A percentile compares a stretch with the other conserved stretches of the same genome.
Conservation (phyloP, 306 rosid species). For the Cucumis sativus region DNA sequence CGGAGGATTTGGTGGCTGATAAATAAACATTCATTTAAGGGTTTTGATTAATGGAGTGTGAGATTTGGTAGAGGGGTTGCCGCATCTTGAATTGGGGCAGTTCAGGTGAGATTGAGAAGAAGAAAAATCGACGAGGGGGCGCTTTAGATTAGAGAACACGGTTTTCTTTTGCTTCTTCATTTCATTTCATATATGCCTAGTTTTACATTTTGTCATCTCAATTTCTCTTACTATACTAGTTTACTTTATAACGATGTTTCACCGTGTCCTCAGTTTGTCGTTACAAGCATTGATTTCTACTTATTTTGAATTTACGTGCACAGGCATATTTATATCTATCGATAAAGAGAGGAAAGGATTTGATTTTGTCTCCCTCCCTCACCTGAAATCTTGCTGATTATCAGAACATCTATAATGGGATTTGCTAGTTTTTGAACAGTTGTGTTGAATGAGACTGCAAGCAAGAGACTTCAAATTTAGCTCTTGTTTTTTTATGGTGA, state of each 20-base stretch:
- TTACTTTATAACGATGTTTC: neutral
- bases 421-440: neutral
- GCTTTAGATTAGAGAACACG: neutral
- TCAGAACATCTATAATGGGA: neutral
- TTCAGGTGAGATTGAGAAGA: neutral
- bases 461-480: neutral
- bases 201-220: neutral
- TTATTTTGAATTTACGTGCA: neutral
- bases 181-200: neutral
- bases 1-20: neutral
- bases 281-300: neutral
- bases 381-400: neutral
- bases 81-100: neutral
- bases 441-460: neutral
- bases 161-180: neutral
- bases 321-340: neutral
- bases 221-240: neutral
- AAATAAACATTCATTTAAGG: neutral
- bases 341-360: neutral
- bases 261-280: neutral
- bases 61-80: neutral
- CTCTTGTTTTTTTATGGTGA: neutral
- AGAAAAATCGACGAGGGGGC: neutral
- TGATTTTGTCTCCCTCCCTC: neutral
- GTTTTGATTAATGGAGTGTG: neutral